Conservation (phyloP, 129 eudicot species). For the Tagetes erecta region DNA sequence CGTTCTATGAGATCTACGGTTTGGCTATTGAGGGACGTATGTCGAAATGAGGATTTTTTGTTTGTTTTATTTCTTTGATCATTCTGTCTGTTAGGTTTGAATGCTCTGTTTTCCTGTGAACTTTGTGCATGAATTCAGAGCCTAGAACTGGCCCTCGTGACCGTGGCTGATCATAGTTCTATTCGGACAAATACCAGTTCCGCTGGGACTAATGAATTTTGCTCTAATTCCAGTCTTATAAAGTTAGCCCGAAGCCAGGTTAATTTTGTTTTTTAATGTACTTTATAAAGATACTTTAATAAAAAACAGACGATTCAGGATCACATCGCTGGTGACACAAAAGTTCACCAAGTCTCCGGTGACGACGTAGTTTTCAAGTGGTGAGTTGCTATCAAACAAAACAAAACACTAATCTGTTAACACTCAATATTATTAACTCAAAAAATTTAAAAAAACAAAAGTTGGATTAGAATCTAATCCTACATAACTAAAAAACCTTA, state of each 20-base stretch:
- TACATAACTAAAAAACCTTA: too few species aligned
- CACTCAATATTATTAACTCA: too few species aligned
- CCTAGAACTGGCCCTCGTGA: background rate
- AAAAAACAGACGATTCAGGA: too few species aligned
- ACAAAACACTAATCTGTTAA: too few species aligned
- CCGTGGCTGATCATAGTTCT: background rate
- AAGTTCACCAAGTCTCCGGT: too few species aligned
- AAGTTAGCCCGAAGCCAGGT: background rate
- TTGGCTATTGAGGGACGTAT: constrained; percentile 11
- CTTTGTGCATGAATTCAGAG: background rate
- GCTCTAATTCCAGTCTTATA: background rate
- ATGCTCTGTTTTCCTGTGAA: background rate
- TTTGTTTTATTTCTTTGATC: background rate
- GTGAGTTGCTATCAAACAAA: too few species aligned
- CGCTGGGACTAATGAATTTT: background rate
- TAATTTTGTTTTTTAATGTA: too few species aligned
- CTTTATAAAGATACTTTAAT: too few species aligned
- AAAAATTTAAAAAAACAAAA: too few species aligned
- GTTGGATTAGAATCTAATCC: too few species aligned
- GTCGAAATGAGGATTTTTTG: background rate
- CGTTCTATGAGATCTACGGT: background rate
- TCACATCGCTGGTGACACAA: too few species aligned
- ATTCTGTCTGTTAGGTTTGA: background rate
- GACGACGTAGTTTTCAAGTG: too few species aligned
- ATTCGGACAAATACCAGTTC: background rate